phyloP scores from a whole-genome alignment of 179 eudicot genomes.

The Heliamphora pulchella region DNA sequence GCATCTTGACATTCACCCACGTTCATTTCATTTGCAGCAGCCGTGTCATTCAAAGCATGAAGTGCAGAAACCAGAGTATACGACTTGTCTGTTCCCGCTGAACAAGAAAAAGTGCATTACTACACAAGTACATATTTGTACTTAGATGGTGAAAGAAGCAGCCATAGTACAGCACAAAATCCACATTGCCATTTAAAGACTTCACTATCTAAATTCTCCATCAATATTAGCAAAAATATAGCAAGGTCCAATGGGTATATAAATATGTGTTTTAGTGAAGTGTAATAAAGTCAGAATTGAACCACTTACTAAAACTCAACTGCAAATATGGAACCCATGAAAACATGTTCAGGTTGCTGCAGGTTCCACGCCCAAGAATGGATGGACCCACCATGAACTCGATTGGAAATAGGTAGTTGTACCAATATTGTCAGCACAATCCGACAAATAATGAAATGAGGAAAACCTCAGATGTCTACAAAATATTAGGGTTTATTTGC shows the following conservation, averaged over 20 bases:
- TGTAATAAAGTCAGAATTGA: neutral
- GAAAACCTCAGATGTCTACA: neutral
- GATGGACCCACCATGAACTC: neutral
- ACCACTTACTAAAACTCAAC: neutral
- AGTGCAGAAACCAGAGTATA: constrained; percentile 63
- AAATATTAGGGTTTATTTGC: neutral
- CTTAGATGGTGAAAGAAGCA: neutral
- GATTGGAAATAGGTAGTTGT: neutral
- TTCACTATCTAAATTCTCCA: neutral
- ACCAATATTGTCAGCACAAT: neutral
- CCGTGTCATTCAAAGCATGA: constrained; percentile 63
- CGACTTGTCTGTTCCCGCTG: constrained; percentile 73
- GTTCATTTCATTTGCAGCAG: constrained; percentile 52
- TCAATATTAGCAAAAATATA: neutral
- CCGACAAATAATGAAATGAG: neutral
- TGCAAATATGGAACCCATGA: neutral
- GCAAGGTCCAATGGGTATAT: neutral
- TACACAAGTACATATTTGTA: neutral
- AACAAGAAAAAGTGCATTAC: constrained; percentile 17
- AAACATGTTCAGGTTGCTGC: neutral
- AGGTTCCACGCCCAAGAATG: neutral
- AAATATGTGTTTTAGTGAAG: neutral
- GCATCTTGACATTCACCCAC: constrained; percentile 93
- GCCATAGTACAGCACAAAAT: neutral
- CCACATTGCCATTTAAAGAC: neutral